Evolutionary conservation across 139 green algal genomes (phyloP), one percentile per base, ranked within the genome.

Genomic region (Coccomyxa sp.): DNA sequence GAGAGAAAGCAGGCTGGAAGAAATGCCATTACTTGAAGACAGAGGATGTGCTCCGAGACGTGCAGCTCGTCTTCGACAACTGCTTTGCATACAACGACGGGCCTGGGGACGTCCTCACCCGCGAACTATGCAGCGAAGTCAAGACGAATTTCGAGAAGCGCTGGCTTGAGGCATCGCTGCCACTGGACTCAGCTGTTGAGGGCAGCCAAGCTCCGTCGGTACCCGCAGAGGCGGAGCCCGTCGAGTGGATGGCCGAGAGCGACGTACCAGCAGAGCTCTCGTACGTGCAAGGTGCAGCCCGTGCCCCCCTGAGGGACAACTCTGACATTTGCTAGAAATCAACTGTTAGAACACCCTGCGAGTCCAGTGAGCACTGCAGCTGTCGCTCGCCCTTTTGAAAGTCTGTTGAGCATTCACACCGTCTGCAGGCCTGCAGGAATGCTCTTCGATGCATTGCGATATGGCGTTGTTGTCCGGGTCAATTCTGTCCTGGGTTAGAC

Each of bases 21-120:
- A 76, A 34, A 22, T 71, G 55, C 74, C 38, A 10, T 24, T 89
- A 87, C 58, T 9, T 31, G 35, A 40, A 10, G 7, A 9, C 76
- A 34, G 33, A 54, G 8, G 76, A 86, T 22, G 83, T 90, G 37
- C 74, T 86, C 9, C 31, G 55, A 4, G 90, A 91, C 68, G 81
- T 91, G 12, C 33, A 70, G 31, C 82, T 88, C 3, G 80, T 93
- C 0, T 94, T 83, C 75, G 10, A 75, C 35, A 94, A 94, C 83
- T 93, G 89, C 74, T 75, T 78, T n/a, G 38, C 68, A n/a, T 94
- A 91, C 72, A 94, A 94, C 78, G 77, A 70, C 36, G 55, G 76
- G n/a, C 40, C 75, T 3, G 79, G 40, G 39, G 82, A 92, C 41
- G 68, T 55, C 38, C 55, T 70, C 18, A 83, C 83, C 40, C 78